Evolutionary conservation across 331 rosid genomes (phyloP), one percentile per base, ranked within the genome.

Genomic region (Acacia pycnantha): DNA sequence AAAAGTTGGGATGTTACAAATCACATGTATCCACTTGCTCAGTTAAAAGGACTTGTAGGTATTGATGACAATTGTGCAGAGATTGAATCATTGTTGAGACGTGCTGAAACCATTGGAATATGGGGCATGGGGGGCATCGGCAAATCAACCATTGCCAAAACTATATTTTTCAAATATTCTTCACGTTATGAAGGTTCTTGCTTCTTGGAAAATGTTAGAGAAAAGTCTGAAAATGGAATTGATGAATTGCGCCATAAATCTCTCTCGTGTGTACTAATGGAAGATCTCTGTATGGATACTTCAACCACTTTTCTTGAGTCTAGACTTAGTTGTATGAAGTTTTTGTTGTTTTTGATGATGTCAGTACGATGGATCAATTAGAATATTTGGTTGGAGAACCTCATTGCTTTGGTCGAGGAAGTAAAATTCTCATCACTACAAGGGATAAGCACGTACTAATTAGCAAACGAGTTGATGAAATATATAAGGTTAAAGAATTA

Each of bases 111-210:
- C 16, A 5, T 78, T 78, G 76, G 82, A 67, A 50, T 78, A 18
- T 78, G 43, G 56, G 82, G 82, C 8, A 78, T 78, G 35, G 81
- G 81, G n/a, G 80, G 80, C 3, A 64, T 77, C 0, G 74, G 81
- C 8, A 77, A 68, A 24, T 50, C 82, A 24, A 77, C 72, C n/a
- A 67, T 78, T 35, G 82, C 82, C 2, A n/a, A 10, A 50, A 5
- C 8, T 11, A 0, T 68, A 2, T 78, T 78, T 67, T 35, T 4
- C 27, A 78, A 68, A 67, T 9, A n/a, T 24, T 67, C 43, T 78
- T 56, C 21, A 5, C 19, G 50, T 5, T 78, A 31, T 5, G 76
- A 78, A 50, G 43, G 68, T 14, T 67, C 53, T 0, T n/a, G n/a
- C 10, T 78, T 78, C 50, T 14, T 78, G 29, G 54, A 8, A 50